Evolutionary conservation across 1,284 basidiomycete genomes (phyloP), one percentile per base, ranked within the genome.

Genomic region (Ustilago sp.): DNA sequence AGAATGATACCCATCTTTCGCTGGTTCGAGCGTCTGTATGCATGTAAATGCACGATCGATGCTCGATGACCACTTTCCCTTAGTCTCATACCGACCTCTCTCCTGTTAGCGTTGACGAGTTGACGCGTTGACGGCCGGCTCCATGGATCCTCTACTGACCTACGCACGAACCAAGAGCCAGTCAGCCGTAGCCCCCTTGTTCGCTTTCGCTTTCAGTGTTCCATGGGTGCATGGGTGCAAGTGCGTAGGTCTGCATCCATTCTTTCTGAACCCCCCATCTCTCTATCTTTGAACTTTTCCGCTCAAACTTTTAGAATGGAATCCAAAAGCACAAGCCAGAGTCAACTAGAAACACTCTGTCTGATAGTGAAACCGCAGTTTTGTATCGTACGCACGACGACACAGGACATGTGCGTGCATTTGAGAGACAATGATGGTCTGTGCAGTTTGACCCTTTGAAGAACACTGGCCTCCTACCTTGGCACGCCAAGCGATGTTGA

Each of bases 11-110:
- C n/a, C 32, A 53, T 32, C 28, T 17, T 38, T 38, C 39, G 52
- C 39, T 64, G 57, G 57, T 47, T 64, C 57, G 68, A 57, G 62
- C 35, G 58, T 34, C 36, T n/a, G 19, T 32, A 56, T 64, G 68
- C 62, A 65, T n/a, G 41, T 15, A 41, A 31, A 70, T 70, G 68
- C 63, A 50, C 68, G 55, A 62, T 71, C 68, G 68, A 71, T 71
- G 68, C 68, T 71, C 63, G 68, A 71, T 65, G 68, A 71, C 68
- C 48, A 56, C 50, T 59, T 63, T 47, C 15, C 15, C 39, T 23
- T 32, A 19, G 4, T 55, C 41, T 32, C 19, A n/a, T 32, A 17
- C 53, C 43, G 11, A 32, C 34, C 41, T 17, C 3, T 47, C 60
- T 36, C 23, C 31, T 19, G 12, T 32, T 31, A 28, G 52, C 8